phyloP scores from a whole-genome alignment of 1,284 basidiomycete species.

The Melampsora americana region DNA sequence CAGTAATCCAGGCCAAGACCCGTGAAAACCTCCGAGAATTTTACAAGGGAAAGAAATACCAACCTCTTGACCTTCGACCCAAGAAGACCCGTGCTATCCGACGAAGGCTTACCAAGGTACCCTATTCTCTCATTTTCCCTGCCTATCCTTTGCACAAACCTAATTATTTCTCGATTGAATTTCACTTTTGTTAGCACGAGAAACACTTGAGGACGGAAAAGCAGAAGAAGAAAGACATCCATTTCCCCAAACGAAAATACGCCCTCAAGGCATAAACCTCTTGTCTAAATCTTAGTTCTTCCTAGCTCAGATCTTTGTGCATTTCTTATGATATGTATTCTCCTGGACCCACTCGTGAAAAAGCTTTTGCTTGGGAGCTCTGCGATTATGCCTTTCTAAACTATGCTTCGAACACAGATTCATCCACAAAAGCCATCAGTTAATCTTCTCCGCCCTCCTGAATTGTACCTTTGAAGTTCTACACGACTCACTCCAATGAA shows the following conservation, averaged over 20 bases:
- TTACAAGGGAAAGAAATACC: slow-evolving; percentile 96
- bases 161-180: not conserved
- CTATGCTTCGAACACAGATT: too few species aligned
- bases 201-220: slow-evolving; percentile 75
- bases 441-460: too few species aligned
- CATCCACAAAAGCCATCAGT: too few species aligned
- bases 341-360: too few species aligned
- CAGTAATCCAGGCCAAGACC: slow-evolving; percentile 97
- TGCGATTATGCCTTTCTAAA: too few species aligned
- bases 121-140: slow-evolving; percentile 49
- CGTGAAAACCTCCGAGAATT: slow-evolving; percentile 94
- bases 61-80: slow-evolving; percentile 91
- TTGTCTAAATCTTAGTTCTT: too few species aligned
- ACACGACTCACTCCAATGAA: too few species aligned
- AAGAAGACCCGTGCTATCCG: slow-evolving; percentile 99
- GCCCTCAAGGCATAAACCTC: slow-evolving; percentile 66
- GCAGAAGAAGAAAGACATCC: slow-evolving; percentile 86
- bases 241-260: slow-evolving; percentile 70
- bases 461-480: too few species aligned
- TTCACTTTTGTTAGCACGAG: slow-evolving; percentile 65
- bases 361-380: too few species aligned
- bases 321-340: too few species aligned
- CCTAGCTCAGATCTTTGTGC: too few species aligned
- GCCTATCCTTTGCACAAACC: slow-evolving; percentile 45
- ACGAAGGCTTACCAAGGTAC: slow-evolving; percentile 82